Base-by-base conservation (phyloP, 2,329 filamentous ascomycete species). In the Trichoderma atroviride region DNA sequence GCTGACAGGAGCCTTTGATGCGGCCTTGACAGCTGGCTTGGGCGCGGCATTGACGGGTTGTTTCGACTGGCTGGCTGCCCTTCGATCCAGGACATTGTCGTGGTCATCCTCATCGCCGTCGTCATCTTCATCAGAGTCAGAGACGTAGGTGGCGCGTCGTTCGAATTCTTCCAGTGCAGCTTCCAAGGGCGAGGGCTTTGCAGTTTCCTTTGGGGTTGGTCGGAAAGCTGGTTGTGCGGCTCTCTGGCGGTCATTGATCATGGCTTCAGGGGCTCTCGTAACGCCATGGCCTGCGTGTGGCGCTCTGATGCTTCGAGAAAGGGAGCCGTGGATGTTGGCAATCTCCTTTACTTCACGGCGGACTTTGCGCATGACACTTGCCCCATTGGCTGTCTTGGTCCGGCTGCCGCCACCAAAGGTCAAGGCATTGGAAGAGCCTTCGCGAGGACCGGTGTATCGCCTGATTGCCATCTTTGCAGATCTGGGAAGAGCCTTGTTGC, bases 271-370 rank as follows among this genome's bases (percentile, higher is more conserved):
- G 0, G 88, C 86, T 57, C 79, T 81, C 24, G 70, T 77, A 55
- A 89, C 81, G 72, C 82, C 80, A 57, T 33, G 81, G 71, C 69
- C 79, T 77, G 14, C 81, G 78, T 50, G 37, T 50, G 76, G 75
- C 4, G 73, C 70, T 10, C 61, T 69, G 37, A 73, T 71, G 22
- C 70, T 50, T 55, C 77, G 82, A 22, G 82, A 80, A 40, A 88
- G 79, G 37, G 81, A 79, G 65, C 84, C 82, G 72, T 85, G 83
- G 43, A 82, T 82, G 68, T 72, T 81, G 64, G 80, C 81, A 55
- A 88, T 85, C 73, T 88, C 85, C 58, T 81, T 83, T 6, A 85
- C 86, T 74, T 91, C 86, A 59, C 86, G 82, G 56, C 83, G 83
- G 27, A 87, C 86, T 72, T 85, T 87, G 66, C 83, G 82, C 74